Base-by-base conservation (phyloP, 2,329 filamentous ascomycete genomes). In the Aspergillus luchuensis region DNA sequence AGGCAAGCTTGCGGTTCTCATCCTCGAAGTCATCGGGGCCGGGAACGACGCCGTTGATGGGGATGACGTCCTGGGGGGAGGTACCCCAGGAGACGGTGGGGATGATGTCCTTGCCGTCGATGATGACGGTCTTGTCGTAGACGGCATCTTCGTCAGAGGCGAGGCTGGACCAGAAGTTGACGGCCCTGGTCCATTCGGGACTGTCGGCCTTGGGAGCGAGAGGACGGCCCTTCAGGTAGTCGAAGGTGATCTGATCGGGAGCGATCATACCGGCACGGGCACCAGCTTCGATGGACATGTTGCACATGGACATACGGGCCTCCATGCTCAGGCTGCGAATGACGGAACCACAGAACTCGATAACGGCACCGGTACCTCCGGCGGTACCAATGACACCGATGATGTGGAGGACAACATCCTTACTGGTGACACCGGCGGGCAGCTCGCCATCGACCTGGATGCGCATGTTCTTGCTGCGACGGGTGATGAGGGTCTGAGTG, bases 241-340 rank as follows among this genome's bases (percentile, higher is more conserved):
- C 91, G 70, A 97, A 97, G 28, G 95, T 98, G 60, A 83, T 90
- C 73, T 97, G 89, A 72, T 99, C 95, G 5, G 95, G 95, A 8
- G 95, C 95, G 61, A 99, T 89, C 92, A 99, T 96, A 67, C 95
- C 95, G 62, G 94, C 94, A 80, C 95, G 87, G 51, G 95, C 95
- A 78, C 95, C 95, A 68, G 85, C 95, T 82, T 99, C 95, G 69
- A 98, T 97, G 13, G 93, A 92, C 95, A 98, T 98, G 82, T 99
- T 99, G 83, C 95, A 98, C 76, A 99, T 96, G 65, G 93, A 97
- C 95, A 99, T 98, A 68, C 95, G 88, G 47, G 94, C 95, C 79
- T 98, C 95, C 87, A 99, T 97, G 78, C 91, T 96, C 70, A 98
- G 83, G 63, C 80, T 81, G 69, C 92, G 88, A 74, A 99, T 97